Base-by-base conservation (phyloP, 1,284 basidiomycete species). In the Cryptococcus depauperatus region DNA sequence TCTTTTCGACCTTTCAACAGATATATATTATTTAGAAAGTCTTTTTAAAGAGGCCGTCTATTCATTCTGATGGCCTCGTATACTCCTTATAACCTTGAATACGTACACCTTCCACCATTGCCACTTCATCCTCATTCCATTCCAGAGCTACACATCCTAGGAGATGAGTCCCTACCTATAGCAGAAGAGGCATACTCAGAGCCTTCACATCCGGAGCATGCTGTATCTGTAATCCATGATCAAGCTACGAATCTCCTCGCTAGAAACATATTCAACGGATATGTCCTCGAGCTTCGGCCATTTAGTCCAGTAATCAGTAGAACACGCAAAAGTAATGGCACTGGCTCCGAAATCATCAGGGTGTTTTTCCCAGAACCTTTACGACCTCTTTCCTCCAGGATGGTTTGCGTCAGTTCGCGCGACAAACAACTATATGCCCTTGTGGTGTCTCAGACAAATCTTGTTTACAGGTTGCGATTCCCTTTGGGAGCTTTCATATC, bases 321-420 rank as follows among this genome's bases (percentile, higher is more conserved):
- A 22, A 40, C 43, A 5, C 45, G 37, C 27, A 18, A 43, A 16
- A 44, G 43, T 4, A 74, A 79, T 52, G 69, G 79, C 3, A 71
- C 39, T 19, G 55, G 57, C 0, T 52, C 56, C 16, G 46, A 77
- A 34, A 79, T 82, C 10, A 74, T 89, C 48, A 80, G 85, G 43
- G 80, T 91, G 58, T 74, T 84, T 51, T 86, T 90, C 55, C 84
- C 87, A 22, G 79, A 82, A 16, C 63, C 76, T n/a, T 70, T 91
- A 30, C 67, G 85, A 14, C 41, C 58, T 7, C 75, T 83, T 18
- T 73, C 75, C 30, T 47, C 55, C 13, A 54, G 53, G 23, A 57
- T 57, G 44, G 66, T 89, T 44, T 75, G 84, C 50, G 62, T 81
- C 13, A 81, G 76, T 60, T 27, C 41, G 7, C 73, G 78, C 33